Evolutionary conservation across 176 grass and related monocot genomes (phyloP).

Genomic region (Tuctoria greenei): DNA sequence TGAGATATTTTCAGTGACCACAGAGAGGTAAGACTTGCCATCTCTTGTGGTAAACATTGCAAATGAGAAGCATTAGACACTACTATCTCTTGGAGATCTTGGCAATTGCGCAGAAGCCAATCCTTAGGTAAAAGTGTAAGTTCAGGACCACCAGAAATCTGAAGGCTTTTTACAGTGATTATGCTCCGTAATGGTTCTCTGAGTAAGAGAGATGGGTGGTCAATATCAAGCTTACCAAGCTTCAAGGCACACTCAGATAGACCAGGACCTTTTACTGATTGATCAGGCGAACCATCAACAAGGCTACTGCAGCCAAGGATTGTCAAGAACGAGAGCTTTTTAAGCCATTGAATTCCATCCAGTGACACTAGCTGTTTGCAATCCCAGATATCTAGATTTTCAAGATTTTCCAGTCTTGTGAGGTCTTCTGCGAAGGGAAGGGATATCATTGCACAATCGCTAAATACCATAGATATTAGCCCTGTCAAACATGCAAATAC

Average conservation of each 20-base stretch:
- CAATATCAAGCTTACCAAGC: slow-evolving; percentile 36
- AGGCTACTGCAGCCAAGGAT: slow-evolving; percentile 44
- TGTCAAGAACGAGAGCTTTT: slow-evolving; percentile 27
- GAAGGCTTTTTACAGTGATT: slow-evolving; percentile 8
- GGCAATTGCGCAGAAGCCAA: slow-evolving; percentile 10
- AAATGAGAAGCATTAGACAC: slow-evolving; percentile 21
- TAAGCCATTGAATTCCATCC: slow-evolving; percentile 37
- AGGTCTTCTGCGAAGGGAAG: slow-evolving; percentile 40
- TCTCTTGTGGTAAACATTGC: slow-evolving; percentile 10
- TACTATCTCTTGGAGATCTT: slow-evolving; percentile 16
- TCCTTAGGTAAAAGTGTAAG: slow-evolving; percentile 28
- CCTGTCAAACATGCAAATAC: slow-evolving; percentile 22
- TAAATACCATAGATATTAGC: slow-evolving; percentile 4
- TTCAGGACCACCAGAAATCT: slow-evolving; percentile 15
- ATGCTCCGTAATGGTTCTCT: slow-evolving; percentile 40
- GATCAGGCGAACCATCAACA: slow-evolving; percentile 1
- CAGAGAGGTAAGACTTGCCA: slow-evolving; percentile 14
- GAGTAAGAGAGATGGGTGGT: slow-evolving; percentile 27
- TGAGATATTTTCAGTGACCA: slow-evolving; percentile 14
- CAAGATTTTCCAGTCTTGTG: slow-evolving; percentile 35
- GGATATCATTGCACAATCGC: slow-evolving; percentile 27
- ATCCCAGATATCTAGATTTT: neutral
- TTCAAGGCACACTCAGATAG: neutral
- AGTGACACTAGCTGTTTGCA: slow-evolving; percentile 49
- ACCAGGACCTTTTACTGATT: neutral